Evolutionary conservation across 352 stramenopile species (phyloP), one percentile per base, ranked within the genome.

Genomic region (Phytophthora citricola): DNA sequence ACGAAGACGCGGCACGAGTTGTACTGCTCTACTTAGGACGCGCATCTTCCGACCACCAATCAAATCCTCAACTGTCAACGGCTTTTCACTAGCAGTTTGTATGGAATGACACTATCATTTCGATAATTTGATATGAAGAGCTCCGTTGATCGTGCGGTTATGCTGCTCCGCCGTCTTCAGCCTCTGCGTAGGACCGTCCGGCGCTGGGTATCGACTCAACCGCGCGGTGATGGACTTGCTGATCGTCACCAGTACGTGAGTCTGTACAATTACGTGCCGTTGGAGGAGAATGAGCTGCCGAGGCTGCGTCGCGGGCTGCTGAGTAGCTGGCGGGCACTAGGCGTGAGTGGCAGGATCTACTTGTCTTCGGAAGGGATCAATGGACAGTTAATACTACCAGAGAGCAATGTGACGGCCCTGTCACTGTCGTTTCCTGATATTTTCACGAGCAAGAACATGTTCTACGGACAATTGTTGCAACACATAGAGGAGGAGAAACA

Each of bases 381-480:
- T 76, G 95, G 92, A 7, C 94, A 98, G 81, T 94, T 98, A 76
- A 85, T 91, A 44, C 68, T 98, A n/a, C 93, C 94, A n/a, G 83
- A 77, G 17, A 87, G 80, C 50, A 82, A 96, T 24, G 22, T 97
- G 14, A 27, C 64, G 7, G 71, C 66, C 22, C 17, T 69, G 20
- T n/a, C 52, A 14, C 3, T 24, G 17, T 69, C 61, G 12, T 69
- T 69, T 24, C 53, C 46, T 3, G 7, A 39, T n/a, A 17, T 63
- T 34, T 58, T 69, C 10, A 47, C 45, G 29, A 46, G 12, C 20
- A 48, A 20, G 7, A 69, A 57, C 29, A 58, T 66, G 24, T 67
- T 62, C 12, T 67, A 52, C 27, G 46, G 61, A 17, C 61, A 58
- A 58, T 62, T 51, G 32, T 10, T 67, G n/a, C 20, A 29, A 29